Evolutionary conservation across 1,139 yeast species (phyloP).

Genomic region (Sugiyamaella japonica): DNA sequence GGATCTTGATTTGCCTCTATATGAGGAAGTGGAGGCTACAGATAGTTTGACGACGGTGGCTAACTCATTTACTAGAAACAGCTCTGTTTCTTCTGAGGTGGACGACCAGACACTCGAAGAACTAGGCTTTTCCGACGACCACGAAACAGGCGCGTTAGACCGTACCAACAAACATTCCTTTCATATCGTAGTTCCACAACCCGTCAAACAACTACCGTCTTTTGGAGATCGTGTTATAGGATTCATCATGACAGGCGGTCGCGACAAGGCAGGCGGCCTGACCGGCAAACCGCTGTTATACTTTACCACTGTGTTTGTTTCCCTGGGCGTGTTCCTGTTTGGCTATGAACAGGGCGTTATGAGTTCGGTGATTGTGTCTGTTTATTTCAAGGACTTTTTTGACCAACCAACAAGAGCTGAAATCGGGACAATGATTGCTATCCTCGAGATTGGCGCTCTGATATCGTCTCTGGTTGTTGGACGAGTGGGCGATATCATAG

Average conservation of each 20-base stretch:
- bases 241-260: conserved; percentile 34
- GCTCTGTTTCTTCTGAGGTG: conserved; percentile 3
- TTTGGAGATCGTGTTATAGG: conserved; percentile 31
- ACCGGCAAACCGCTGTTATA: conserved; percentile 48
- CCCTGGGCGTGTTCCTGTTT: conserved; percentile 78
- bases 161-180: conserved; percentile 9
- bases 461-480: conserved; percentile 77
- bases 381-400: conserved; percentile 71
- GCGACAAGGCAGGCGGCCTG: conserved; percentile 27
- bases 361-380: conserved; percentile 72
- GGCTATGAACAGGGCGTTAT: conserved; percentile 94
- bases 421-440: conserved; percentile 82
- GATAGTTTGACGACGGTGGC: conserved; percentile 7
- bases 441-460: conserved; percentile 80
- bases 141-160: neutral
- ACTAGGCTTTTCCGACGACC: conserved; percentile 27
- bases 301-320: conserved; percentile 78
- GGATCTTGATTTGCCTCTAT: conserved; percentile 24
- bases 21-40: conserved; percentile 19
- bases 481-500: conserved; percentile 72
- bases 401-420: conserved; percentile 66
- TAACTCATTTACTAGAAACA: conserved; percentile 2
- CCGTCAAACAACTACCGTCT: conserved; percentile 27
- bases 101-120: conserved; percentile 12
- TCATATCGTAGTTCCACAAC: conserved; percentile 27